Percentiles rank a stretch among this genome's conserved stretches.
phyloP scores from a whole-genome alignment of 2,329 filamentous ascomycete genomes.

The Alternaria ethzedia region DNA sequence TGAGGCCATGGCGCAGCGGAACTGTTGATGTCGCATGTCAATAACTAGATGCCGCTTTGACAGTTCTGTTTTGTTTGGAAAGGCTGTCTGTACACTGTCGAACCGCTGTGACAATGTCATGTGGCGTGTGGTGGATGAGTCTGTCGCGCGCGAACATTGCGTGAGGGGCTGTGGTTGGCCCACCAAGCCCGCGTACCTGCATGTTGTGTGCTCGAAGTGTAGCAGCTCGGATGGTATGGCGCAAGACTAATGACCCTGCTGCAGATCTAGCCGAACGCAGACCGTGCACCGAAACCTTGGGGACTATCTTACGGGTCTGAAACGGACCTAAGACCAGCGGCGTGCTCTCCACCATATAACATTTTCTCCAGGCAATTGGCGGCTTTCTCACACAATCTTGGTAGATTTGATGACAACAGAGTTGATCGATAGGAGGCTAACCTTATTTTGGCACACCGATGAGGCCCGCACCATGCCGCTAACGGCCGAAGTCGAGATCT shows the following conservation, averaged over 20 bases:
- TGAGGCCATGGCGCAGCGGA: conserved; percentile 5
- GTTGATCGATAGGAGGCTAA: not conserved
- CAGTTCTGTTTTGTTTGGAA: not conserved
- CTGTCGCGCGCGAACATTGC: not conserved
- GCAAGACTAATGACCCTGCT: conserved; percentile 13
- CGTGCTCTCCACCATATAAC: not conserved
- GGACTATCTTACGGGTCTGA: conserved; percentile 23
- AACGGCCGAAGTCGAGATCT: not conserved
- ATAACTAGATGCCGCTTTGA: conserved; percentile 18
- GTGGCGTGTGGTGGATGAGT: not conserved
- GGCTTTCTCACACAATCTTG: not conserved
- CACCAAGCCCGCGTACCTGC: not conserved
- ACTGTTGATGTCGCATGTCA: conserved; percentile 24
- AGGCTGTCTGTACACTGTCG: not conserved
- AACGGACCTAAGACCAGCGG: conserved; percentile 21
- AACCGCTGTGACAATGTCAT: not conserved
- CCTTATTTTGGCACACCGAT: not conserved
- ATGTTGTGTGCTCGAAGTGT: conserved; percentile 14
- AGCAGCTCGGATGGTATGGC: conserved; percentile 16
- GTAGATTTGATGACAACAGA: not conserved
- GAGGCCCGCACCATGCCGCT: not conserved
- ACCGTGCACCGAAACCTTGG: conserved; percentile 27
- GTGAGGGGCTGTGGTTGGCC: not conserved
- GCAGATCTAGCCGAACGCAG: conserved; percentile 28
- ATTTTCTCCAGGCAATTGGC: not conserved